Conservation (phyloP, 169 alveolate genomes). For the Babesia divergens region DNA sequence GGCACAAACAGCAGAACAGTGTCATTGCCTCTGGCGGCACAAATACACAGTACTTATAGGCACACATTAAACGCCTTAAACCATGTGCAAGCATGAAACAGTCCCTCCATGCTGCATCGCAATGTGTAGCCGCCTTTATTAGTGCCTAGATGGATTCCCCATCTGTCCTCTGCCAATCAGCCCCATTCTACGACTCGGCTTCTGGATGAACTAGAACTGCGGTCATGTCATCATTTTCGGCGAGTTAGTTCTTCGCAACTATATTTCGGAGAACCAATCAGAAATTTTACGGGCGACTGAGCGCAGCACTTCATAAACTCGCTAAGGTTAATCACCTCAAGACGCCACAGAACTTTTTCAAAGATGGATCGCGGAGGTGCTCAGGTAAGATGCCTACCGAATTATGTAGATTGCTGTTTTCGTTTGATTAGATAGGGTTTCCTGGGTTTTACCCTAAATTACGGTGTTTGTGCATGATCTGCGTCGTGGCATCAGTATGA, state of each 20-base stretch:
- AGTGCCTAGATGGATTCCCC: neutral
- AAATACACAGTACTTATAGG: too few species aligned
- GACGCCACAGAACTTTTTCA: neutral
- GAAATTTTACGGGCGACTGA: neutral
- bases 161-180: neutral
- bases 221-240: too few species aligned
- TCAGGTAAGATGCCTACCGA: slow-evolving; percentile 24
- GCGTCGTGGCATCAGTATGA: neutral
- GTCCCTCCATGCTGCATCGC: too few species aligned
- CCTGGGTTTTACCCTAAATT: too few species aligned
- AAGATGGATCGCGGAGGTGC: slow-evolving; percentile 60
- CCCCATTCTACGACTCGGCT: slow-evolving; percentile 2
- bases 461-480: too few species aligned
- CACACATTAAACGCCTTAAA: too few species aligned
- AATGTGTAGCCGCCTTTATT: too few species aligned
- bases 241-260: neutral
- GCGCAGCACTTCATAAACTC: neutral
- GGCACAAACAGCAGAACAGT: too few species aligned
- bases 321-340: neutral
- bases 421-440: too few species aligned
- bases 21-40: too few species aligned
- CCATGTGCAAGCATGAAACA: too few species aligned
- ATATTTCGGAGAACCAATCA: neutral
- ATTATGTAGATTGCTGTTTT: neutral
- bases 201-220: too few species aligned